These are phyloP conservation scores for Colletotrichum phormii DNA, from an alignment of 2,329 filamentous ascomycete species.

Conservation along the genomic window DNA sequence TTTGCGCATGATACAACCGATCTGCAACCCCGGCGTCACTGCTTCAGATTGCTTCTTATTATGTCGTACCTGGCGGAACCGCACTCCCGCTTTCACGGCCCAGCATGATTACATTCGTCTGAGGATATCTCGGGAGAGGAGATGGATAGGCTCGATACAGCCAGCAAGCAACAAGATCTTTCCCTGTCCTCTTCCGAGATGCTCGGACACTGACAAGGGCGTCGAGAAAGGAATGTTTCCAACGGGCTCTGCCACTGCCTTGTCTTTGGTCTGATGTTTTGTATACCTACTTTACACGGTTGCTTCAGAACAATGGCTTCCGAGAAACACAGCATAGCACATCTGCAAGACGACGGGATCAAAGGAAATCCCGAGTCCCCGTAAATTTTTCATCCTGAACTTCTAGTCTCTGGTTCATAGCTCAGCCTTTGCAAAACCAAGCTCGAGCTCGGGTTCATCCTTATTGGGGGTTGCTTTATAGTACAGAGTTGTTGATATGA, in stretches of 20 bases:
- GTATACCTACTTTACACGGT: conserved; percentile 15
- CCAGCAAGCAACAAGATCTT: not conserved
- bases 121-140: conserved; percentile 19
- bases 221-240: conserved; percentile 12
- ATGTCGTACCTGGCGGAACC: not conserved
- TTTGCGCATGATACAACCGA: conserved; percentile 33
- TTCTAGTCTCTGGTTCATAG: not conserved
- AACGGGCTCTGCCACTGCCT: not conserved
- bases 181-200: not conserved
- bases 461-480: not conserved
- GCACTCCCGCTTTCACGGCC: not conserved
- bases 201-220: not conserved
- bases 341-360: conserved; percentile 18
- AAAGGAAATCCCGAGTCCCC: conserved; percentile 11
- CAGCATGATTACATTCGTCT: conserved; percentile 21
- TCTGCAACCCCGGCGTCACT: conserved; percentile 35
- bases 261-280: not conserved
- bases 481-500: conserved; percentile 33
- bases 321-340: conserved; percentile 19
- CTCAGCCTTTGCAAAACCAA: not conserved
- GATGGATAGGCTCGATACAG: no score
- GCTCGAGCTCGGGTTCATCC: not conserved
- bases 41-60: conserved; percentile 21
- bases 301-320: conserved; percentile 9
- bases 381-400: conserved; percentile 2